These are phyloP conservation scores for Vitis hybrid DNA, from an alignment of 177 flowering plant species.

Conservation along the genomic window DNA sequence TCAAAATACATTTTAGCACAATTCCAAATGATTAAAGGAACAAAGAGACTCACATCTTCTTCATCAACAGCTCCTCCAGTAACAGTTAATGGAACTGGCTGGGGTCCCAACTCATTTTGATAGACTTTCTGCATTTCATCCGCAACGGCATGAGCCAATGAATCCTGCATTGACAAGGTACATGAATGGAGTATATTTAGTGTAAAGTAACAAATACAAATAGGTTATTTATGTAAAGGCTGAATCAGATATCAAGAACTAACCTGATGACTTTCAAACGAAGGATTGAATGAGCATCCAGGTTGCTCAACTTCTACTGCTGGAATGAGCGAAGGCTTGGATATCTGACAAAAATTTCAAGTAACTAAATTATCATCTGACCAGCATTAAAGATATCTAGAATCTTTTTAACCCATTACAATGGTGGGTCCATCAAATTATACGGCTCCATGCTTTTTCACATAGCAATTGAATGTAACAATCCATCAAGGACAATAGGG, in stretches of 20 bases:
- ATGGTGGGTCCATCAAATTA: too few relatives aligned
- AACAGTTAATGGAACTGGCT: constrained; percentile 83
- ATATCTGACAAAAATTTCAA: constrained; percentile 34
- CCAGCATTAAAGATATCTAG: not conserved
- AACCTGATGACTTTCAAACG: constrained; percentile 88
- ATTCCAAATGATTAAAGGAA: not conserved
- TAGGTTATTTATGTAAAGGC: not conserved
- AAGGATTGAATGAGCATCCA: constrained; percentile 93
- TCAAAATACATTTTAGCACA: not conserved
- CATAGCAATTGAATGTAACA: too few relatives aligned
- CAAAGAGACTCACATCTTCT: constrained; percentile 67
- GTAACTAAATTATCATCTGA: not conserved
- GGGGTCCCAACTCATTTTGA: constrained; percentile 74
- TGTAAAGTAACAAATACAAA: not conserved
- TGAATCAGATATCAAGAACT: constrained; percentile 1
- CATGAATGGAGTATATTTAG: not conserved
- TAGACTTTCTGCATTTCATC: constrained; percentile 92
- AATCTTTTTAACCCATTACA: too few relatives aligned
- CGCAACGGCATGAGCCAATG: constrained; percentile 91
- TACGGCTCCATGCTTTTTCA: too few relatives aligned
- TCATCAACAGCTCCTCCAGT: constrained; percentile 63
- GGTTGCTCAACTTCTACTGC: constrained; percentile 94
- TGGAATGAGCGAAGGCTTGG: constrained; percentile 64
- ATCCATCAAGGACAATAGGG: too few relatives aligned
- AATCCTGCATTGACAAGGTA: constrained; percentile 50